Base-by-base conservation (phyloP, 495 filamentous ascomycete genomes). In the Geoglossum glabrum region DNA sequence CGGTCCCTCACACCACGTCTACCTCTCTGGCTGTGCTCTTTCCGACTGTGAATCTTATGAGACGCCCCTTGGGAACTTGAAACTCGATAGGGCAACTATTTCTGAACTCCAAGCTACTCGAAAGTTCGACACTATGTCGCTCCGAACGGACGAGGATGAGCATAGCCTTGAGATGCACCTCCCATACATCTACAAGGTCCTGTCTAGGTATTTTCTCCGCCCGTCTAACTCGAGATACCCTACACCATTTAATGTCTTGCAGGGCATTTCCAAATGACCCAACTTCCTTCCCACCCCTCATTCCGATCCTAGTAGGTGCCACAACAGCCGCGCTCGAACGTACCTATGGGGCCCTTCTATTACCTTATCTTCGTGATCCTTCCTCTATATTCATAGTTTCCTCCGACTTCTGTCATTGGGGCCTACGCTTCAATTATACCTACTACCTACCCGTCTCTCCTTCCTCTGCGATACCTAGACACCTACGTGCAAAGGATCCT, bases 361-460 rank as follows among this genome's bases (percentile, higher is more conserved):
- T 86, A 28, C 80, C 83, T 1, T 95, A 93, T 64, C 71, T 97
- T 8, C 73, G 76, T 40, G 85, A 95, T 65, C 79, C 81, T 3
- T 74, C 74, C 21, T 92, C 83, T 60, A 78, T 83, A 10, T 97
- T 95, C 67, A 78, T 97, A 61, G 77, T 97, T 56, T 86, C 81
- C 66, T 94, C 88, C 3, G 92, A 98, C 66, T 98, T 98, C 68
- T 95, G 90, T 60, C 92, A 98, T 70, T 98, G 92, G 92, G 92
- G 92, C 21, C 64, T 75, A 19, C 79, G 88, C 19, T 98, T 96
- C 69, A 74, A 74, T 38, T 98, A 97, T 68, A 90, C 85, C 40
- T 84, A 83, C 65, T 94, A 94, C 65, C 72, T 80, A 30, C 81
- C 79, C 61, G 46, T 57, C 55, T 9, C 57, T 58, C 30, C 60